Conservation (phyloP, 2,329 filamentous ascomycete species). For the Xylaria sp. region DNA sequence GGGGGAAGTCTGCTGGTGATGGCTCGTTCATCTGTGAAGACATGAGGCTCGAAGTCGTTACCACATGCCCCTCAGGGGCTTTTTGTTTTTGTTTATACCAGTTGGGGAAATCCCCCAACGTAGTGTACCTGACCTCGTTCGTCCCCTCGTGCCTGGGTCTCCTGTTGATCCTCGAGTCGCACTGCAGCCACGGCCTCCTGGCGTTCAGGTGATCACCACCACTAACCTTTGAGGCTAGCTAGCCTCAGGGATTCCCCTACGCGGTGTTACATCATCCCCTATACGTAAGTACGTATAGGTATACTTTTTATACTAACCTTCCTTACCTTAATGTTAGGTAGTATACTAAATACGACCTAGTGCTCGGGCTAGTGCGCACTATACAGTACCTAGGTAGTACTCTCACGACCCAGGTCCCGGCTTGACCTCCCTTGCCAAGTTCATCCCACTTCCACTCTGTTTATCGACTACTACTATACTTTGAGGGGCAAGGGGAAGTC, state of each 20-base stretch:
- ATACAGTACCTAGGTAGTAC: too few species aligned
- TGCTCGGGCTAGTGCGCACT: constrained; percentile 12
- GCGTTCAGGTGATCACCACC: constrained; percentile 28
- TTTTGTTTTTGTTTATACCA: neutral
- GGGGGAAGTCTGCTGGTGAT: neutral
- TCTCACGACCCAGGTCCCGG: neutral
- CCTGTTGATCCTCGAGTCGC: constrained; percentile 17
- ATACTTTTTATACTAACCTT: too few species aligned
- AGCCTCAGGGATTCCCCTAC: constrained; percentile 27
- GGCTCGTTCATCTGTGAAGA: neutral
- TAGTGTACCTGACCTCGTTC: neutral
- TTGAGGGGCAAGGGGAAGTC: constrained; percentile 18
- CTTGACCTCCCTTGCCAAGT: constrained; percentile 8
- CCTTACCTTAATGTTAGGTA: too few species aligned
- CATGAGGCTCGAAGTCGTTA: neutral
- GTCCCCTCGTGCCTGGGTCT: constrained; percentile 26
- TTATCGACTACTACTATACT: constrained; percentile 12
- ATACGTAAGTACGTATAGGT: too few species aligned
- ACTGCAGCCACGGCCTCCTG: constrained; percentile 19
- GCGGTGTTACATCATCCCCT: constrained; percentile 17
- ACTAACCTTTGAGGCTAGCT: constrained; percentile 28
- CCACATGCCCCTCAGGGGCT: constrained; percentile 19
- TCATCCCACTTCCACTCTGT: constrained; percentile 15
- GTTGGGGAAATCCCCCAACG: constrained; percentile 3
- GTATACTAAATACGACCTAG: constrained; percentile 6